Conservation (phyloP, 768 basidiomycete species). For the Termitomyces sp. region DNA sequence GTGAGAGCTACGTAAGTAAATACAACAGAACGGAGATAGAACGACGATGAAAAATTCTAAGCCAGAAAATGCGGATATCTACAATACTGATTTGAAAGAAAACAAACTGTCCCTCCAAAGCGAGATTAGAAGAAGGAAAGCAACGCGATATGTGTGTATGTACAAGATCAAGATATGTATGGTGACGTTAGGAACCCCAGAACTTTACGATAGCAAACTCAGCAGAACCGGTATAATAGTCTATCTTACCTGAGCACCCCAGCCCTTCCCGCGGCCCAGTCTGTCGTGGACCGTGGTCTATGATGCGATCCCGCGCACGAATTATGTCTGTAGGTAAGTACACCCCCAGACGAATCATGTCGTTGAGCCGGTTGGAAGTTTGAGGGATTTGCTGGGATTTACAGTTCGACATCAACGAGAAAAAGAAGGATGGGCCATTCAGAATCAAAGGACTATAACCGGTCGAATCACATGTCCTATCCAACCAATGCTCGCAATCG, state of each 20-base stretch:
- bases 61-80: conserved; percentile 6
- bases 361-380: no score
- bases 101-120: conserved; percentile 11
- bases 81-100: not conserved
- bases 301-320: conserved; percentile 1
- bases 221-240: not conserved
- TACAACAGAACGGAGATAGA: not conserved
- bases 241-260: not conserved
- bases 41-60: not conserved
- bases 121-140: not conserved
- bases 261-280: conserved; percentile 1
- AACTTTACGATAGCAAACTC: not conserved
- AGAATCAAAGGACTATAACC: not conserved
- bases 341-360: no score
- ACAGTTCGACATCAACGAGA: not conserved
- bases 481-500: not conserved
- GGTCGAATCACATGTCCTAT: not conserved
- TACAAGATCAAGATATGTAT: not conserved
- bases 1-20: not conserved
- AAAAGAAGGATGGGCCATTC: not conserved
- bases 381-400: no score
- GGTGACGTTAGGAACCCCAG: conserved; percentile 2
- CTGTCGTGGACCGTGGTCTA: not conserved
- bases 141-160: not conserved
- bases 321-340: not conserved